phyloP scores from a whole-genome alignment of 2,329 filamentous ascomycete species.

The Apiospora pterosperma region DNA sequence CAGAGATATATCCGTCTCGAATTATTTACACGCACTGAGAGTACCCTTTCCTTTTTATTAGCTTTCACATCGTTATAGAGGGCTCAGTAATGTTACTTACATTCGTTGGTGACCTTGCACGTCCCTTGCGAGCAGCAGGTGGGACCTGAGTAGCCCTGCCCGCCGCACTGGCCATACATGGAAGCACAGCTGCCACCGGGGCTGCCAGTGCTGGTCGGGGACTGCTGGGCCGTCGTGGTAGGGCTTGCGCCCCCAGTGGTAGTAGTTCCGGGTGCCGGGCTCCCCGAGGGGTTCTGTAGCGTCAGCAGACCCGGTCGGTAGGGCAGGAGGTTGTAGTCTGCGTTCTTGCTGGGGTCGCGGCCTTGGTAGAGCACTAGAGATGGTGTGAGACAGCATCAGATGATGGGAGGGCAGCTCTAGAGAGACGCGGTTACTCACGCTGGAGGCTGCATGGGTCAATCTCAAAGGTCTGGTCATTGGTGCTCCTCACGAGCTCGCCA shows the following conservation, averaged over 20 bases:
- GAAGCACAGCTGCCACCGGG: neutral
- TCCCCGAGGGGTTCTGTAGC: conserved; percentile 19
- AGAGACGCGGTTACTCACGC: conserved; percentile 10
- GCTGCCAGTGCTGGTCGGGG: neutral
- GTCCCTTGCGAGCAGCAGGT: conserved; percentile 2
- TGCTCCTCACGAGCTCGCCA: conserved; percentile 56
- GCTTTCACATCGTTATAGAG: neutral
- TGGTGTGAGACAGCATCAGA: neutral
- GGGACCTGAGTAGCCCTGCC: neutral
- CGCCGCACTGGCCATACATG: neutral
- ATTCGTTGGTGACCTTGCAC: neutral
- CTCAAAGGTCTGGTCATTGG: conserved; percentile 58
- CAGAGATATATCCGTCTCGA: neutral
- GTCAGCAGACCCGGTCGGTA: conserved; percentile 56
- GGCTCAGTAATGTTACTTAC: neutral
- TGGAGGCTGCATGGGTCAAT: conserved; percentile 63
- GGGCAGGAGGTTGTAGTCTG: conserved; percentile 48
- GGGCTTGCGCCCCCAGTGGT: neutral
- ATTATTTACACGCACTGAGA: neutral
- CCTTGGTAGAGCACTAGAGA: conserved; percentile 57
- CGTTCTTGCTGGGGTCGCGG: conserved; percentile 34
- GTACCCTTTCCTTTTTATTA: neutral
- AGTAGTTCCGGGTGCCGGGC: neutral
- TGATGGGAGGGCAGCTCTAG: neutral
- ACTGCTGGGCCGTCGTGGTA: neutral